Conservation (phyloP, 192 early-diverging fungal species). For the Phlyctochytrium planicorne region DNA sequence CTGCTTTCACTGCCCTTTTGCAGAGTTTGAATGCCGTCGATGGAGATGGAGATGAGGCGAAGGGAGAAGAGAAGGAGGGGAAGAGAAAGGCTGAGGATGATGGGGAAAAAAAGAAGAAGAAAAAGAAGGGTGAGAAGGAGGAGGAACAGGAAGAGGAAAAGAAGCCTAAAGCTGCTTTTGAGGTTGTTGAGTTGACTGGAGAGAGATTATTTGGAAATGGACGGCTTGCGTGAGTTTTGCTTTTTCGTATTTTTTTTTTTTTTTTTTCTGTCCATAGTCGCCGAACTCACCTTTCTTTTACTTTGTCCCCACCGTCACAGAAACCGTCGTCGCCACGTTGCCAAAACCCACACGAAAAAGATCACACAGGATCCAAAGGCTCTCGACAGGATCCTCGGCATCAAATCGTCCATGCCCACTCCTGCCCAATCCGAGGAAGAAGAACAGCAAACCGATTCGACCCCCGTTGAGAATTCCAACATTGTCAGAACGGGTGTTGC, state of each 20-base stretch:
- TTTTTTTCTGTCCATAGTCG: too few species aligned
- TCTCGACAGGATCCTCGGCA: not conserved
- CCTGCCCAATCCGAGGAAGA: not conserved
- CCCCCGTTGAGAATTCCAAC: not conserved
- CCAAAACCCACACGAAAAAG: not conserved
- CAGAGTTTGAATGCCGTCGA: conserved; percentile 71
- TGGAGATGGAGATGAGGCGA: conserved; percentile 25
- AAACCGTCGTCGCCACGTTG: not conserved
- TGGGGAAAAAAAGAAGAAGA: not conserved
- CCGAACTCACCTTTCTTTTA: too few species aligned
- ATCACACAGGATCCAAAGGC: not conserved
- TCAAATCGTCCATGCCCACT: not conserved
- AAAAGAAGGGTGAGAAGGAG: conserved; percentile 14
- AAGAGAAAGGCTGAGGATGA: conserved; percentile 14
- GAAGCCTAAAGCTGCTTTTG: not conserved
- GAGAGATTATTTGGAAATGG: not conserved
- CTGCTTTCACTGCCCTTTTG: conserved; percentile 80
- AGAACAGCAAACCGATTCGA: not conserved
- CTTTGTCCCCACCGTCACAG: not conserved
- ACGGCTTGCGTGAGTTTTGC: not conserved
- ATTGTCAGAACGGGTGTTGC: not conserved
- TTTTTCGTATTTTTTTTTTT: too few species aligned
- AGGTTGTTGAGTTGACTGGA: not conserved
- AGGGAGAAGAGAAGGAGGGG: conserved; percentile 13
- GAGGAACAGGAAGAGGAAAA: conserved; percentile 30